Conservation (phyloP, 768 basidiomycete species). For the Lactarius akahatsu region DNA sequence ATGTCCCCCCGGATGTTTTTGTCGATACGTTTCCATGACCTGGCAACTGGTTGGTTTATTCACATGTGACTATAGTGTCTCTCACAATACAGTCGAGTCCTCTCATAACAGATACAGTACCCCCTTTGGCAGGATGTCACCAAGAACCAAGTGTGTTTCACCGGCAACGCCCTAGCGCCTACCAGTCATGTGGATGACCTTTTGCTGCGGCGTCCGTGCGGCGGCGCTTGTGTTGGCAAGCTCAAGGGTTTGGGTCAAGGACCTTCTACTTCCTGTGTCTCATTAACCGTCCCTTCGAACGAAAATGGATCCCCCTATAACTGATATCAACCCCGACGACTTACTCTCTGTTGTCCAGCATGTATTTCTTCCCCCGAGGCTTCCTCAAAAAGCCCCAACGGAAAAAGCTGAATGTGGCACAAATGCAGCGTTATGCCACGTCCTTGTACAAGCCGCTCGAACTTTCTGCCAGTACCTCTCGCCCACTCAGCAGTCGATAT, state of each 20-base stretch:
- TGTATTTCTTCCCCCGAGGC: conserved; percentile 21
- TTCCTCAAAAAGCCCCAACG: conserved; percentile 5
- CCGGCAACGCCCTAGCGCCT: neutral
- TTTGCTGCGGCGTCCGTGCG: neutral
- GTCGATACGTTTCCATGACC: neutral
- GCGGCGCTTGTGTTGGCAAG: neutral
- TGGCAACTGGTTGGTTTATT: neutral
- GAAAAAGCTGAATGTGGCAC: neutral
- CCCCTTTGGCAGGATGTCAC: neutral
- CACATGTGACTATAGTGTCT: neutral
- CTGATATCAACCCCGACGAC: neutral
- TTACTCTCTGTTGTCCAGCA: conserved; percentile 11
- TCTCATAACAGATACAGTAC: neutral
- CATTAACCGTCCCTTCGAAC: neutral
- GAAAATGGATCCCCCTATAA: neutral
- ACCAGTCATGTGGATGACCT: neutral
- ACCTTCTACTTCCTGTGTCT: neutral
- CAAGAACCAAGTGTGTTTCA: neutral
- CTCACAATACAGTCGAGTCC: neutral
- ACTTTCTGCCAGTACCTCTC: neutral
- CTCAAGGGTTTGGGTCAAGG: neutral
- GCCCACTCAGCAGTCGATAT: neutral
- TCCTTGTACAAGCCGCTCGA: conserved; percentile 2
- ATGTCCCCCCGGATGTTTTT: neutral
- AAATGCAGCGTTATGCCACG: conserved; percentile 8